Evolutionary conservation across 148 eudicot species (phyloP).

Genomic region (Rhododendron vialii): DNA sequence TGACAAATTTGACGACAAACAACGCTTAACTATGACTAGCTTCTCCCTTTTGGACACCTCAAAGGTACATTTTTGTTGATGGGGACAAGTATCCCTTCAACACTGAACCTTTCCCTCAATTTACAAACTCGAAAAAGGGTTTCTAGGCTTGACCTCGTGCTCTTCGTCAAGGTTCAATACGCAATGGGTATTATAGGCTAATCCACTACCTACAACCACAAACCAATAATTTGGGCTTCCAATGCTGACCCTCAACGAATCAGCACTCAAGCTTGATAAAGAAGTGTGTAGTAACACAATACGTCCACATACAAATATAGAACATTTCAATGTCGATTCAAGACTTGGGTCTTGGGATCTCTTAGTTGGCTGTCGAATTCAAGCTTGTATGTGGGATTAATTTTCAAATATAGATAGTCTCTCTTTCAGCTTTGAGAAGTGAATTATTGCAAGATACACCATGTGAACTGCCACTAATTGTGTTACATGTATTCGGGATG

Average conservation of each 20-base stretch:
- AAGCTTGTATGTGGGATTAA: neutral
- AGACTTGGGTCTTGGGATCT: neutral
- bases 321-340: neutral
- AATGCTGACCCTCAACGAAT: neutral
- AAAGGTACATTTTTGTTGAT: neutral
- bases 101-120: neutral
- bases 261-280: neutral
- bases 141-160: neutral
- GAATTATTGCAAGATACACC: neutral
- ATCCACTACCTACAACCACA: neutral
- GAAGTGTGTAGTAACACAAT: neutral
- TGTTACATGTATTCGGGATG: neutral
- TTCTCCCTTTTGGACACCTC: neutral
- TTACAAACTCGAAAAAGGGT: neutral
- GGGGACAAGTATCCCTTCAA: neutral
- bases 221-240: neutral
- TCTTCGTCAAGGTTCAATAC: neutral
- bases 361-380: neutral
- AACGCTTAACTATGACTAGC: neutral
- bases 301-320: neutral
- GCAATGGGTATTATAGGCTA: neutral
- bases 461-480: neutral
- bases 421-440: neutral
- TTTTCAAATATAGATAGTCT: neutral
- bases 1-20: neutral